Conservation (phyloP, 306 rosid genomes). For the Lathyrus tuberosus region DNA sequence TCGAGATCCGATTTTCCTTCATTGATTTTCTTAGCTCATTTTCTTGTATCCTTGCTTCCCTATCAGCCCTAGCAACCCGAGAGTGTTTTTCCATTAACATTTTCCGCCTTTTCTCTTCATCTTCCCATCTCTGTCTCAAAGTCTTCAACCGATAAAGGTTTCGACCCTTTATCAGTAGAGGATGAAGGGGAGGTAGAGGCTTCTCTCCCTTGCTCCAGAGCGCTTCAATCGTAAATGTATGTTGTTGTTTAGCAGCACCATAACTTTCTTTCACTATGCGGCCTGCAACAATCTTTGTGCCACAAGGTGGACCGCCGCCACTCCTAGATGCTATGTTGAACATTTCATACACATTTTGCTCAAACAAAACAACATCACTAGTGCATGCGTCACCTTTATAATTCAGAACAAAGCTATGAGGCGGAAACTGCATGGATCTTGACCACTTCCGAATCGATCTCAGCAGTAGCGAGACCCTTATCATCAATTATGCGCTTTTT, state of each 20-base stretch:
- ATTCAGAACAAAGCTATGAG: constrained; percentile 65
- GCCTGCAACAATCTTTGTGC: constrained; percentile 79
- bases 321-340: constrained; percentile 75
- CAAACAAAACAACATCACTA: constrained; percentile 87
- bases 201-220: constrained; percentile 96
- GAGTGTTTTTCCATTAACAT: constrained; percentile 76
- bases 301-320: constrained; percentile 73
- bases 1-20: constrained; percentile 57
- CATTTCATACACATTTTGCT: constrained; percentile 88
- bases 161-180: constrained; percentile 86
- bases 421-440: constrained; percentile 44
- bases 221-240: constrained; percentile 90
- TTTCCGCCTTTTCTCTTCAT: constrained; percentile 69
- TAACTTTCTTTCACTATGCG: constrained; percentile 90
- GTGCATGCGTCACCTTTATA: constrained; percentile 97
- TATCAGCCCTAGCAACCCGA: constrained; percentile 76
- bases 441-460: constrained; percentile 38
- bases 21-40: constrained; percentile 55
- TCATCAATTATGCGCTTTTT: constrained; percentile 40
- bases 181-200: constrained; percentile 80
- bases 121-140: constrained; percentile 89
- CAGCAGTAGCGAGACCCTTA: constrained; percentile 21
- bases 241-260: constrained; percentile 86
- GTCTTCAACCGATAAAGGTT: constrained; percentile 86
- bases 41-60: constrained; percentile 66